Evolutionary conservation across 169 alveolate genomes (phyloP).

Genomic region (Cryptosporidium andersoni): DNA sequence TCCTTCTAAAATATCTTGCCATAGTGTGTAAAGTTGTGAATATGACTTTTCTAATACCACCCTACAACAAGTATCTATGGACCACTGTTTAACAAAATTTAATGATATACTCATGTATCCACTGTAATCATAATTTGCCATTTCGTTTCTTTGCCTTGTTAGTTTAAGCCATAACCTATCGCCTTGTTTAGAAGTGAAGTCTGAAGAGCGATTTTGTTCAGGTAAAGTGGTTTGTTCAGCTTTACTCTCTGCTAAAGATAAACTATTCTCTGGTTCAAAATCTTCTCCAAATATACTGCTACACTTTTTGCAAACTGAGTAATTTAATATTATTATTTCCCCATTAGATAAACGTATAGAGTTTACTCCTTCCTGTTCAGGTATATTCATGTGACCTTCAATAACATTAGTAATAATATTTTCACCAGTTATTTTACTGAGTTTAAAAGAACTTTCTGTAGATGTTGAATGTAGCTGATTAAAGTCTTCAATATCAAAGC

Average conservation of each 20-base stretch:
- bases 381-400: conserved; percentile 6
- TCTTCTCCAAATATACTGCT: conserved; percentile 28
- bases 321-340: conserved; percentile 3
- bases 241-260: conserved; percentile 13
- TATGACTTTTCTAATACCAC: conserved; percentile 42
- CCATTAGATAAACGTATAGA: conserved; percentile 10
- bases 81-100: conserved; percentile 17
- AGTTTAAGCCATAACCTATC: conserved; percentile 40
- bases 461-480: background rate
- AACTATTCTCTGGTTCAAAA: conserved; percentile 20
- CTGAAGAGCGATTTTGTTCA: background rate
- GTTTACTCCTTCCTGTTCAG: conserved; percentile 60
- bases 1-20: conserved; percentile 33
- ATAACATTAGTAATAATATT: background rate
- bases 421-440: background rate
- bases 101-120: conserved; percentile 45
- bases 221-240: background rate
- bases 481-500: conserved; percentile 40
- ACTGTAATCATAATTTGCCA: background rate
- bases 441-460: background rate
- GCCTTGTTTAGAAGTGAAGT: conserved; percentile 46
- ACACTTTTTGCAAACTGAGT: conserved; percentile 32
- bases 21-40: conserved; percentile 32
- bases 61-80: conserved; percentile 22
- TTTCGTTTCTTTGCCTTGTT: conserved; percentile 8